Base-by-base conservation (phyloP, 768 basidiomycete species). In the Flagelloscypha sp. region DNA sequence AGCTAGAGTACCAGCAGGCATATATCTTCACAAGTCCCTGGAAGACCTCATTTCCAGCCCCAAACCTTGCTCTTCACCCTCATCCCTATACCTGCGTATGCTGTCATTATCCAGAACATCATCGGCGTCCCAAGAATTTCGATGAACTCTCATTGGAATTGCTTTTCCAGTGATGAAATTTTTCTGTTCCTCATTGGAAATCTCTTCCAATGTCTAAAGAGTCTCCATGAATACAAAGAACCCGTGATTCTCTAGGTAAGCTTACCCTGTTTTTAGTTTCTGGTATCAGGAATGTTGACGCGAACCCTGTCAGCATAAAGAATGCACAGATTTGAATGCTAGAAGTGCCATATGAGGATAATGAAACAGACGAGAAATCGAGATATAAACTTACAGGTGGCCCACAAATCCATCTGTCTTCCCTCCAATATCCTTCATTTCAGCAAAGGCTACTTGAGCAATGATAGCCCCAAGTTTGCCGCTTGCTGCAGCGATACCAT, bases 401-500 rank as follows among this genome's bases (percentile, higher is more conserved):
- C 48, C 41, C 30, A 61, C 45, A 34, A 53, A 62, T 44, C 30
- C 27, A 37, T 48, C 48, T 16, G 42, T 24, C n/a, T n/a, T n/a
- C 13, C 61, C 62, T 27, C 56, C 55, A 24, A 55, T 55, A 44
- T 67, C 55, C 45, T 56, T 56, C 29, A 61, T 50, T 31, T 52
- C 48, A 12, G 55, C 46, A 43, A 67, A 63, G 13, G 48, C 59
- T 33, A 63, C 33, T 36, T 61, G 58, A 0, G 64, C 54, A 23
- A 65, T 42, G 49, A 70, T 58, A 20, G 68, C 68, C 21, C 67
- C 67, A 15, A 57, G 41, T 43, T 69, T 69, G 27, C 68, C 67
- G 29, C 48, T 53, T 1, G 66, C 68, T 6, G 67, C 67, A 3
- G 62, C 58, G 43, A 69, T 54, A 15, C 67, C 67, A 46, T 68